Base-by-base conservation (phyloP, 1,139 yeast genomes). In the Pichia sp. region DNA sequence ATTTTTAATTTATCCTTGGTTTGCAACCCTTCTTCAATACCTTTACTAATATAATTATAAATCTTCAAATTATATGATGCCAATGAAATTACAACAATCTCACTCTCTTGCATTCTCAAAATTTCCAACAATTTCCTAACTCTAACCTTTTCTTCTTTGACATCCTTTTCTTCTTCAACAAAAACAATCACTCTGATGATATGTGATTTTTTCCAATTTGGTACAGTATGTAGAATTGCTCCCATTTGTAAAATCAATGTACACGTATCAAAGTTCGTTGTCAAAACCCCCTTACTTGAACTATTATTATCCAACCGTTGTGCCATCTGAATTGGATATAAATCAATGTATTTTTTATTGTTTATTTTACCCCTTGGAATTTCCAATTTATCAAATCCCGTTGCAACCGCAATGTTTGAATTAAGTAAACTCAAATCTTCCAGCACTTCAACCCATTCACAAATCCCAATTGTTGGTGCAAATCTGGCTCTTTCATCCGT, bases 321-420 rank as follows among this genome's bases (percentile, higher is more conserved):
- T 7, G 95, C 84, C 96, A 93, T 93, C 63, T 93, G 99, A 60
- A 93, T 90, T 0, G 99, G 99, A 67, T 93, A 93, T 45, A 93
- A 70, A 66, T 93, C 99, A 61, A 93, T 89, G 59, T 72, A 84
- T 55, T 77, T 76, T 56, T 75, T 77, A 46, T 68, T 67, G 1
- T 69, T 65, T 28, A 58, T 61, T 19, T 55, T 49, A 1, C 56
- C 53, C 7, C 22, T 39, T 25, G 69, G 70, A 9, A 67, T 70
- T 14, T 77, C 73, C 54, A 91, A 64, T 11, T 71, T 62, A 8
- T 80, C 76, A 62, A 93, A 93, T 11, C 96, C 96, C 47, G 88
- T 89, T 0, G 98, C 96, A 47, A 93, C 84, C 0, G 96, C 98
- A 34, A 93, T 90, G 48, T 95, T 91, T 1, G 95, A 87, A 63